phyloP scores from a whole-genome alignment of 345 rosid species.

The Geranium brycei region DNA sequence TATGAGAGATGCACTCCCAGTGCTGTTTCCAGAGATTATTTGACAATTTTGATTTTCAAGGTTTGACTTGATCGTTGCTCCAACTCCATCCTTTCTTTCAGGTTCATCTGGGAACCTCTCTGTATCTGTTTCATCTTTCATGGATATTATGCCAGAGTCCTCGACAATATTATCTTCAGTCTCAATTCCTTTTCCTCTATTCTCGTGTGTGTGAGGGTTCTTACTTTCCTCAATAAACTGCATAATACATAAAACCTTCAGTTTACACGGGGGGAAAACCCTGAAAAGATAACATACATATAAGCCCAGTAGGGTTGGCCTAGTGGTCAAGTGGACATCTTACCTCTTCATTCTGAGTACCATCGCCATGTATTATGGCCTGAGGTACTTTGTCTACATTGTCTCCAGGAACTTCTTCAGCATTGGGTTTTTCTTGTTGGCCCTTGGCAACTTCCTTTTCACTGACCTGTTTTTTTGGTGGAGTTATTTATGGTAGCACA shows the following conservation, averaged over 20 bases:
- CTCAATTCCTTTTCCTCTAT: conserved; percentile 10
- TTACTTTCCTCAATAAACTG: conserved; percentile 12
- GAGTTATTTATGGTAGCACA: conserved; percentile 6
- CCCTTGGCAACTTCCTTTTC: conserved; percentile 18
- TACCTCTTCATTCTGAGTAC: conserved; percentile 18
- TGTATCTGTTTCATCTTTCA: conserved; percentile 13
- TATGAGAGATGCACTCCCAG: background rate
- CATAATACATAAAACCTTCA: conserved; percentile 7
- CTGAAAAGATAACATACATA: background rate
- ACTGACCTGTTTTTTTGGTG: conserved; percentile 16
- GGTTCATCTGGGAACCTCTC: conserved; percentile 10
- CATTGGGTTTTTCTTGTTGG: conserved; percentile 14
- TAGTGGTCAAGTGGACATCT: conserved; percentile 2
- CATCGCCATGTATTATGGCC: conserved; percentile 10
- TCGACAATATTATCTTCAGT: conserved; percentile 12
- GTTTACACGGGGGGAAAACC: background rate
- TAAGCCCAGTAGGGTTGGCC: no score
- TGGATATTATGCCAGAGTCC: conserved; percentile 11
- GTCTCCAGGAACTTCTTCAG: conserved; percentile 12
- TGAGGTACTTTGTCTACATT: conserved; percentile 2
- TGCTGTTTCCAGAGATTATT: background rate
- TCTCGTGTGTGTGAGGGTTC: conserved; percentile 11
- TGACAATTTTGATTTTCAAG: background rate
- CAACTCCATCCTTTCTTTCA: background rate
- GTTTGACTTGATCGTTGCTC: background rate